These are phyloP conservation scores for Neckera pumila DNA, from an alignment of 225 moss, liverwort and hornwort genomes.

Conservation along the genomic window DNA sequence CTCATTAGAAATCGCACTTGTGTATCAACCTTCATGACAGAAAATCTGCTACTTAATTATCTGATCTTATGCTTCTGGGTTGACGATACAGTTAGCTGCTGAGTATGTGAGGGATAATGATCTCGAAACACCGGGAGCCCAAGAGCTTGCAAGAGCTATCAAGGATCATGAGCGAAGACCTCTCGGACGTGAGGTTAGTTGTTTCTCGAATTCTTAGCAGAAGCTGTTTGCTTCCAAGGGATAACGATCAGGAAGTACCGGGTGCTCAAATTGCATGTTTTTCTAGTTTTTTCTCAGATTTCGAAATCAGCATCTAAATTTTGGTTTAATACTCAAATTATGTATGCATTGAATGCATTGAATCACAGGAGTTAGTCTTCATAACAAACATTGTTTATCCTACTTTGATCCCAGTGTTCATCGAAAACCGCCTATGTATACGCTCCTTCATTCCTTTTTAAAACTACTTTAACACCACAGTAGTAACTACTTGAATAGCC, in stretches of 20 bases:
- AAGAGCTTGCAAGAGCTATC: slow-evolving; percentile 70
- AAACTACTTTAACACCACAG: not conserved
- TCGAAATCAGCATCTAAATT: not conserved
- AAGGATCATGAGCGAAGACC: slow-evolving; percentile 84
- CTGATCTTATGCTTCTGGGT: not conserved
- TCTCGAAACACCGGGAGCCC: slow-evolving; percentile 35
- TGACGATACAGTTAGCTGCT: slow-evolving; percentile 42
- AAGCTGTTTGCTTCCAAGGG: not conserved
- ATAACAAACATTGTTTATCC: not conserved
- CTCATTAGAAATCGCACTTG: not conserved
- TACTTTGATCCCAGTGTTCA: not conserved
- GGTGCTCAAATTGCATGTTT: not conserved
- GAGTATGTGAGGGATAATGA: slow-evolving; percentile 46
- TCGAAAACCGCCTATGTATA: not conserved
- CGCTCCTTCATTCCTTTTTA: not conserved
- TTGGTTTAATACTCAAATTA: not conserved
- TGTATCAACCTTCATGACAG: not conserved
- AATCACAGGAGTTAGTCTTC: not conserved
- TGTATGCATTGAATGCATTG: not conserved
- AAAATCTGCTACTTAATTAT: not conserved
- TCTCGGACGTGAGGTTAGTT: slow-evolving; percentile 50
- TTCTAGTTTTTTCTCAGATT: not conserved
- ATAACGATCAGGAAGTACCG: not conserved
- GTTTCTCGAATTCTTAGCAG: not conserved
- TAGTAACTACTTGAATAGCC: not conserved